Evolutionary conservation across 805 yeast genomes (phyloP).

Genomic region (Kodamaea neixiangensis): DNA sequence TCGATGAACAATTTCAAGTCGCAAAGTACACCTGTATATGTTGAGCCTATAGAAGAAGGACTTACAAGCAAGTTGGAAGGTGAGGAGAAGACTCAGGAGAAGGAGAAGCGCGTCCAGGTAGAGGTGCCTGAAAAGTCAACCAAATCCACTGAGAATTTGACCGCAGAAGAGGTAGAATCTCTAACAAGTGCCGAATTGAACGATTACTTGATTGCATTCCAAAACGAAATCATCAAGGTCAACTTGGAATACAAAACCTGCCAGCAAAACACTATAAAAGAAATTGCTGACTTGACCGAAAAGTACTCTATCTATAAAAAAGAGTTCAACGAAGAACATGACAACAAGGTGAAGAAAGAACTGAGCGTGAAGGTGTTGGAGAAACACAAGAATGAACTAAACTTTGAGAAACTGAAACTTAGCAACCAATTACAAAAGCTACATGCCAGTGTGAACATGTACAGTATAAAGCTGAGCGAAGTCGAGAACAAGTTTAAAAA

Average conservation of each 20-base stretch:
- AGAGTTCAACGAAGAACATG: slow-evolving; percentile 40
- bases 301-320: slow-evolving; percentile 33
- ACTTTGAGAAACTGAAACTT: slow-evolving; percentile 34
- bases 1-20: slow-evolving; percentile 36
- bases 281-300: slow-evolving; percentile 23
- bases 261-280: slow-evolving; percentile 14
- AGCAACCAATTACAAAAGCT: slow-evolving; percentile 21
- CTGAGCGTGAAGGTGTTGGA: slow-evolving; percentile 33
- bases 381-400: slow-evolving; percentile 32
- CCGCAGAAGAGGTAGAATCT: slow-evolving; percentile 17
- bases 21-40: slow-evolving; percentile 33
- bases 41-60: slow-evolving; percentile 24
- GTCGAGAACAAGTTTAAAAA: slow-evolving; percentile 19
- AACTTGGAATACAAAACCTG: slow-evolving; percentile 22
- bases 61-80: slow-evolving; percentile 3
- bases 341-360: slow-evolving; percentile 29
- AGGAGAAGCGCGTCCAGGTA: slow-evolving; percentile 6
- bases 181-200: slow-evolving; percentile 23
- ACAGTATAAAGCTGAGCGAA: slow-evolving; percentile 21
- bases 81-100: slow-evolving; percentile 1
- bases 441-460: slow-evolving; percentile 19
- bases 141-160: slow-evolving; percentile 1
- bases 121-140: neutral
- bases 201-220: slow-evolving; percentile 27
- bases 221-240: slow-evolving; percentile 25